Conservation (phyloP, 2,329 filamentous ascomycete genomes). For the Fusarium nurragi region DNA sequence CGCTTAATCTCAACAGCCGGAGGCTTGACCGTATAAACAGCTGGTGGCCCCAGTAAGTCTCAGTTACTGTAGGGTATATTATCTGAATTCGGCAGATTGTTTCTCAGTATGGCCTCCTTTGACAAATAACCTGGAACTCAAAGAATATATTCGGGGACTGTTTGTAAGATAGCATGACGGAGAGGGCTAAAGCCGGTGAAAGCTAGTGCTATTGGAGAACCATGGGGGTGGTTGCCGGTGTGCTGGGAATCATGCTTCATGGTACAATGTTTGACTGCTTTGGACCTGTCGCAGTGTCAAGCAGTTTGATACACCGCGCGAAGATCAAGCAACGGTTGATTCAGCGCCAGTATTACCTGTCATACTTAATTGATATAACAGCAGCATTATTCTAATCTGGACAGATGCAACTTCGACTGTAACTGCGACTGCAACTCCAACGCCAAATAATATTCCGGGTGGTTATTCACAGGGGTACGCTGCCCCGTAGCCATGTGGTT, state of each 20-base stretch:
- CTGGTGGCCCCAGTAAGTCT: constrained; percentile 6
- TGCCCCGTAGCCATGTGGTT: constrained; percentile 24
- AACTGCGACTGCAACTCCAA: not conserved
- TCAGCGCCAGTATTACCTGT: not conserved
- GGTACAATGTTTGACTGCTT: not conserved
- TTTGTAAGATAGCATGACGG: constrained; percentile 11
- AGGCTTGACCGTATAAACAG: constrained; percentile 25
- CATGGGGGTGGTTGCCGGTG: not conserved
- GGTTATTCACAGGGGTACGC: constrained; percentile 5
- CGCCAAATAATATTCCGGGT: constrained; percentile 12
- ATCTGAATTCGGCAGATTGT: not conserved
- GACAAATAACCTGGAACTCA: constrained; percentile 12
- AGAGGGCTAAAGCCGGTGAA: not conserved
- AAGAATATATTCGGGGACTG: not conserved
- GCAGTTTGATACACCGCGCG: not conserved
- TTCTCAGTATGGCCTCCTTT: constrained; percentile 8
- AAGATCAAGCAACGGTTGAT: not conserved
- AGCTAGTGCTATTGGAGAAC: not conserved
- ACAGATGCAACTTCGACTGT: constrained; percentile 3
- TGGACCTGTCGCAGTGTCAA: not conserved
- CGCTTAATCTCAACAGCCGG: constrained; percentile 24
- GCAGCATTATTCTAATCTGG: not conserved
- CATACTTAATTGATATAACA: not conserved
- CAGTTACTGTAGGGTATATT: constrained; percentile 5
- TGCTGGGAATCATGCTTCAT: not conserved